Evolutionary conservation across 306 rosid species (phyloP), one percentile per base, ranked within the genome.

Genomic region (Cicer chorassanicum): DNA sequence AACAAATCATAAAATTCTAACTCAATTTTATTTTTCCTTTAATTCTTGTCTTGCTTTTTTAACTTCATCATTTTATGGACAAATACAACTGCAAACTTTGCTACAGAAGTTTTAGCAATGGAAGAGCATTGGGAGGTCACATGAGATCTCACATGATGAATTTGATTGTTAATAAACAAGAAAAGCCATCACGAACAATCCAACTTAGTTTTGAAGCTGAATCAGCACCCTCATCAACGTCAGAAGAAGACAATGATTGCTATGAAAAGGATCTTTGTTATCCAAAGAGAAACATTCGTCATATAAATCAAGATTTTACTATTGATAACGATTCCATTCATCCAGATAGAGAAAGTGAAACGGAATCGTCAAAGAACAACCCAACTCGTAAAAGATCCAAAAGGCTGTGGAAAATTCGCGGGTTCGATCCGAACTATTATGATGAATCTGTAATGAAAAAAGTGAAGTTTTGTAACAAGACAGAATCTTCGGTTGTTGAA

Each of bases 61-160:
- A 1, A 24, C 4, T 59, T 36, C 49, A 63, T 79, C 66, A 42
- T 6, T 50, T 12, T 4, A 91, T 93, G 98, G 97, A 93, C 72
- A 89, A 74, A 79, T 92, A 91, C 76, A 87, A 84, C 86, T 94
- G 98, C 71, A 90, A 86, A 86, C 86, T 89, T 21, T 94, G 96
- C 86, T 84, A 67, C 65, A 85, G 88, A 65, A 86, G 78, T 77
- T 94, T 94, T 84, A 83, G 91, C 63, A 94, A 91, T 84, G 98
- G 98, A 16, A 91, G 94, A 79, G 97, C 98, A n/a, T 82, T 90
- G 51, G 98, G 98, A 15, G 98, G 97, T 74, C 98, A 94, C 81
- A 91, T 94, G 98, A 87, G 97, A 88, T 94, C 98, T 78, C 97
- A 94, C 78, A 81, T 94, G 96, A 67, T 88, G 91, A 90, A 84